Base-by-base conservation (phyloP, 768 basidiomycete genomes). In the Xanthoconium purpureum region DNA sequence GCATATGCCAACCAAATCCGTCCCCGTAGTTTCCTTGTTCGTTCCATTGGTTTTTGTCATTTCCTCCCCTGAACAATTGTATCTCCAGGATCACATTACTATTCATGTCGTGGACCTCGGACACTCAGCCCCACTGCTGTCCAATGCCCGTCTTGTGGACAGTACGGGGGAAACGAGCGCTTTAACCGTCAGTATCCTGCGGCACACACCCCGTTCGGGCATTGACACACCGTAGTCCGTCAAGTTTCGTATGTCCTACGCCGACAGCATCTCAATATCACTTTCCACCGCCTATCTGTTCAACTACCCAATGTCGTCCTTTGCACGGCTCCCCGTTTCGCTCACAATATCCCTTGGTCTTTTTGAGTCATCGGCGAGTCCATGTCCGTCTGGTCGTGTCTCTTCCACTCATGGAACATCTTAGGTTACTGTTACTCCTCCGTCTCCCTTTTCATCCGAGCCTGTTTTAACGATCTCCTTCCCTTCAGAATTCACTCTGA, bases 91-190 rank as follows among this genome's bases (percentile, higher is more conserved):
- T 64, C 82, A 88, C 57, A 92, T 96, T 52, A 84, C 84, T 55
- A 82, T 98, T 6, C 91, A 93, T 60, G 86, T 91, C 0, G 82
- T 96, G 14, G 83, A 93, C 60, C 79, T 97, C 42, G 94, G 94
- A 4, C 75, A 78, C 8, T 84, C 88, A 6, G 95, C 90, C 2
- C 97, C 97, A 0, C 76, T 80, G 13, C 65, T 98, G 24, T 86
- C 80, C 35, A 83, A 88, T 66, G 92, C 91, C 7, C 82, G 82
- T 28, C 76, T 85, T 37, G 73, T 59, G 38, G 52, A 51, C 17
- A 29, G 30, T 15, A 39, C 39, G 5, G 58, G 40, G 32, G 58
- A 58, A 24, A 66, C 55, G 40, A 55, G 51, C n/a, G 37, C 56
- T 43, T 60, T 62, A 14, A 71, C 70, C 11, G 79, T 77, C 47